Base-by-base conservation (phyloP, 805 yeast genomes). In the Candida nanaspora region DNA sequence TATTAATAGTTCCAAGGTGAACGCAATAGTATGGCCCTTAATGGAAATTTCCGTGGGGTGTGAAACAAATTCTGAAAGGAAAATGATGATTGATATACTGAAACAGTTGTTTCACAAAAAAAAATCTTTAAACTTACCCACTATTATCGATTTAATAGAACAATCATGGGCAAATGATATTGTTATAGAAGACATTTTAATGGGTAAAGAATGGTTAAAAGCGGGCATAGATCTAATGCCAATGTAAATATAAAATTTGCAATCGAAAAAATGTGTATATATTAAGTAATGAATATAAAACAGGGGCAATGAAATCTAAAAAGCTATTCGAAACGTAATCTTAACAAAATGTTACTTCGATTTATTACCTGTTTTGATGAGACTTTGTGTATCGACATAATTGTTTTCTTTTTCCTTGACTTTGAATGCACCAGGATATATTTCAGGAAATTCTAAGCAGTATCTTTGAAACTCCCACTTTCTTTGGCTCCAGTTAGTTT, bases 21-120 rank as follows among this genome's bases (percentile, higher is more conserved):
- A 71, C 4, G 74, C 69, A 44, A 70, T 72, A 72, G 71, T 70
- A 4, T 72, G 77, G 77, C 78, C 78, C 0, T 55, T 72, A 1
- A 66, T 67, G 49, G 70, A 69, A 14, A 57, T 72, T 29, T 71
- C 70, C 1, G 63, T 73, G 37, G 66, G 59, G 30, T 63, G 70
- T 37, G 46, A 52, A 14, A 55, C 63, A 0, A 45, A 34, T 1
- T 50, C 40, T 10, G 71, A 71, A 38, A 47, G 62, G 37, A 34
- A 39, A 1, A 43, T 37, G 4, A 37, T 69, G 21, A 41, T 38
- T 11, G 30, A 37, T 13, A 59, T 52, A 45, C 60, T 69, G 56
- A 63, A 61, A 28, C 51, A 51, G 1, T 50, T 69, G 8, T 65
- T 65, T 44, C 43, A 50, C 10, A 61, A 61, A 6, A 63, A 63